Evolutionary conservation across 768 basidiomycete species (phyloP).

Genomic region (Amylocystis lapponica): DNA sequence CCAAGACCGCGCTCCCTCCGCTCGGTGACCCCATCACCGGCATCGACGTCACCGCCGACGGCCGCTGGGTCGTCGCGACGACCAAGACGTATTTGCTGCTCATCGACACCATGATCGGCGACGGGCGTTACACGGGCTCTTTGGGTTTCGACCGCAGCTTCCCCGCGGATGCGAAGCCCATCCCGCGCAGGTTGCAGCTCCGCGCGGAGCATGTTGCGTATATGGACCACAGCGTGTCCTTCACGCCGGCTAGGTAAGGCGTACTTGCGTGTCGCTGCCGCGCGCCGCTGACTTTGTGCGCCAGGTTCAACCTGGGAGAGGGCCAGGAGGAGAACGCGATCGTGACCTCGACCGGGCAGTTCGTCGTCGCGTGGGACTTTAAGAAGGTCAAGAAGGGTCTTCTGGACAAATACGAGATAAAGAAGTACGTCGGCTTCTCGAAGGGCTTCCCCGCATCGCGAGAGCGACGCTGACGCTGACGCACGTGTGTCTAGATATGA

Average conservation of each 20-base stretch:
- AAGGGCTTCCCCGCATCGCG: not conserved
- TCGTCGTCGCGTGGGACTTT: constrained; percentile 97
- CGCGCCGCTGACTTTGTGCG: constrained; percentile 4
- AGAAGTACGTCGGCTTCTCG: constrained; percentile 42
- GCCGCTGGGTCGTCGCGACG: constrained; percentile 93
- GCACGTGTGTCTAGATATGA: constrained; percentile 56
- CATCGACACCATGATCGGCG: constrained; percentile 92
- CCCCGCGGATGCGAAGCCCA: constrained; percentile 90
- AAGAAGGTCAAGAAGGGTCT: constrained; percentile 90
- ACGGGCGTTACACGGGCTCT: constrained; percentile 76
- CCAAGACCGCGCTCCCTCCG: constrained; percentile 94
- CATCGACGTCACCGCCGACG: constrained; percentile 90
- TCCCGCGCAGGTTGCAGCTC: constrained; percentile 82
- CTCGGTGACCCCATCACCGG: constrained; percentile 94
- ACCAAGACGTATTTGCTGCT: constrained; percentile 90
- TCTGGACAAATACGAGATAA: constrained; percentile 91
- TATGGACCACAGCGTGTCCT: constrained; percentile 82
- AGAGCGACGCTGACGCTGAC: constrained; percentile 4
- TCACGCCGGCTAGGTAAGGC: constrained; percentile 86
- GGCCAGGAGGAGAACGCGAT: constrained; percentile 91
- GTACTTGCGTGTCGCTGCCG: not conserved
- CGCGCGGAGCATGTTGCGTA: constrained; percentile 90
- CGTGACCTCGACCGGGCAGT: constrained; percentile 89
- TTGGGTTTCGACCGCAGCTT: constrained; percentile 93
- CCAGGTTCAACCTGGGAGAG: constrained; percentile 88